Evolutionary conservation across 768 basidiomycete genomes (phyloP), one percentile per base, ranked within the genome.

Genomic region (Hemileccinum rubropunctum): DNA sequence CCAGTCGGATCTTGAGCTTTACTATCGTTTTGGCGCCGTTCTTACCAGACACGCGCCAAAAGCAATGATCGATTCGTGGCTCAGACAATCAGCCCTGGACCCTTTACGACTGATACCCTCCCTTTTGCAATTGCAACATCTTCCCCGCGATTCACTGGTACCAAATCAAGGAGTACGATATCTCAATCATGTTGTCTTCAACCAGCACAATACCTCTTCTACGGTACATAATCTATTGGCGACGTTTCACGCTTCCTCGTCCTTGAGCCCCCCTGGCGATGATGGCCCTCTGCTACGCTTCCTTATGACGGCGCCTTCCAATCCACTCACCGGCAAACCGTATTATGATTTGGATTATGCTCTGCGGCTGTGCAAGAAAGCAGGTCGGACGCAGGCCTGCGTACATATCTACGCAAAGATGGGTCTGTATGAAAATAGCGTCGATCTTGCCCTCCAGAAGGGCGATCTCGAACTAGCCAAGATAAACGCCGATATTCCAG

Each of bases 341-440:
- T 95, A 93, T 66, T 98, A 93, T 67, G 94, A 98, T 61, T 81
- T 99, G 42, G 97, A 99, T 70, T 99, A 98, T 65, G 97, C 97
- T 1, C 66, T 99, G 48, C 82, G 97, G 15, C 69, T 98, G 38
- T 98, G 95, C 75, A 95, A 91, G 64, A 81, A 83, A 59, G 76
- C 86, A 33, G 81, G 83, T 9, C 74, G 90, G 36, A 88, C 82
- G 13, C 91, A 91, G 59, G 83, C 95, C 8, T 98, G 95, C 66
- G 93, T 98, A 33, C 88, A 91, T 59, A 94, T 99, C 42, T 99
- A 98, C 70, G 88, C 92, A 8, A 91, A 95, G 72, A 94, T 99
- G 93, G 95, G 92, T 3, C 74, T 98, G 37, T 98, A 88, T 77
- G 97, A 98, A 73, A 92, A 91, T 58, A 91, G 90, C 52, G 95